These are phyloP conservation scores for Hygrocybe coccinea DNA, from an alignment of 768 basidiomycete genomes.

Conservation along the genomic window DNA sequence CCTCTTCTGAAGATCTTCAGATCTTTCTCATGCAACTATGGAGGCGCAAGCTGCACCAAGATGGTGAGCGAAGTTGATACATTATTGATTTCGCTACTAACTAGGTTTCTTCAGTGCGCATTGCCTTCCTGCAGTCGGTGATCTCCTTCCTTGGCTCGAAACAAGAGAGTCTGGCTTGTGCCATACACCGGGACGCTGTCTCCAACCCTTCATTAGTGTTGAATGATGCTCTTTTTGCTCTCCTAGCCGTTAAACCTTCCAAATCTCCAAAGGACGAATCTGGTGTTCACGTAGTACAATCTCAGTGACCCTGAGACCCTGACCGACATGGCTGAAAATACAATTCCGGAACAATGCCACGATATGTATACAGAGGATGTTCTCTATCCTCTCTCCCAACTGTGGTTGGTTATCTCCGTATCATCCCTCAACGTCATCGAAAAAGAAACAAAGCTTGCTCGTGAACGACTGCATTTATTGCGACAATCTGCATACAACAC, in stretches of 20 bases:
- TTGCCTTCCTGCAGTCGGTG: constrained; percentile 17
- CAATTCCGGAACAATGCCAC: constrained; percentile 12
- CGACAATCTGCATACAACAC: background rate
- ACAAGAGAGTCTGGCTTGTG: constrained; percentile 14
- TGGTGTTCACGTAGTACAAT: constrained; percentile 8
- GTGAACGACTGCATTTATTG: constrained; percentile 11
- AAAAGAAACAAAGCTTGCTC: constrained; percentile 12
- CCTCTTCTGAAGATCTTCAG: constrained; percentile 12
- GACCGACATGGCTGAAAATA: constrained; percentile 13
- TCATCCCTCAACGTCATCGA: constrained; percentile 11
- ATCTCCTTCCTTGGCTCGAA: constrained; percentile 12
- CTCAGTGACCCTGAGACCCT: constrained; percentile 12
- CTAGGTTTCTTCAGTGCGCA: constrained; percentile 13
- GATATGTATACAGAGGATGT: constrained; percentile 14
- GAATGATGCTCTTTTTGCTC: constrained; percentile 13
- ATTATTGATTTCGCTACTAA: background rate
- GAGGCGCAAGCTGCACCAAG: constrained; percentile 16
- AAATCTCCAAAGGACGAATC: background rate
- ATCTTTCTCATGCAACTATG: constrained; percentile 12
- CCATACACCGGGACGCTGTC: constrained; percentile 4
- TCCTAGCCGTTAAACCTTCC: constrained; percentile 12
- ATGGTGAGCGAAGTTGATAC: constrained; percentile 14
- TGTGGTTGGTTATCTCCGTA: constrained; percentile 6
- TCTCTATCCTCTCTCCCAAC: constrained; percentile 14
- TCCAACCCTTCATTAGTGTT: constrained; percentile 7